A percentile compares a stretch with the other conserved stretches of the same genome.
Evolutionary conservation across 2,329 filamentous ascomycete species (phyloP).

Genomic region (Xylariomycetidae sp.): DNA sequence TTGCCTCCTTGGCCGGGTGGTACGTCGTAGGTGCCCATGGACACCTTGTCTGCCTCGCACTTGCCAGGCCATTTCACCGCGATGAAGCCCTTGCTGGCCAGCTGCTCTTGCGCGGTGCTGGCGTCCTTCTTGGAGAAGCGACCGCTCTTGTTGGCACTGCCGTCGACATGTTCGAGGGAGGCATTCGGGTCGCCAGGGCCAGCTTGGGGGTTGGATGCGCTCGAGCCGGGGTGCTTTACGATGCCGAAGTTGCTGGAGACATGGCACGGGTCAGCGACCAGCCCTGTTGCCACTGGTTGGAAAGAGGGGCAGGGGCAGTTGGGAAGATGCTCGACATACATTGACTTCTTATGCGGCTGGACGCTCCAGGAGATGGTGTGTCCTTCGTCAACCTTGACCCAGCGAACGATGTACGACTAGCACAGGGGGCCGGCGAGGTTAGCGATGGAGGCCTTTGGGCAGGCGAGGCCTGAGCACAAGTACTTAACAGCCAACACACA

Average conservation of each 20-base stretch:
- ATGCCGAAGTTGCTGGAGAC: slow-evolving; percentile 77
- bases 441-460: slow-evolving; percentile 11
- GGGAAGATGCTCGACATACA: slow-evolving; percentile 44
- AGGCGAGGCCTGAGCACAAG: slow-evolving; percentile 7
- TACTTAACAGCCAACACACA: slow-evolving; percentile 34
- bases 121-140: slow-evolving; percentile 51
- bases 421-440: slow-evolving; percentile 2
- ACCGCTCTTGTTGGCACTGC: slow-evolving; percentile 35
- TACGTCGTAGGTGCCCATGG: slow-evolving; percentile 84
- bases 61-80: slow-evolving; percentile 83
- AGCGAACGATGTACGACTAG: slow-evolving; percentile 95
- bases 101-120: slow-evolving; percentile 54
- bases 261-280: slow-evolving; percentile 3
- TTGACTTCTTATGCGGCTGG: slow-evolving; percentile 95
- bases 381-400: slow-evolving; percentile 85
- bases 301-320: neutral
- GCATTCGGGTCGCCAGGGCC: slow-evolving; percentile 37
- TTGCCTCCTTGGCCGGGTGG: slow-evolving; percentile 71
- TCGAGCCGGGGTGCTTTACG: slow-evolving; percentile 88
- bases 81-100: slow-evolving; percentile 62
- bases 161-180: slow-evolving; percentile 41
- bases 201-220: slow-evolving; percentile 43
- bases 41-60: slow-evolving; percentile 93
- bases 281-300: neutral
- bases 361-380: slow-evolving; percentile 97